These are phyloP conservation scores for Melocanna baccifera DNA, from an alignment of 176 grass and related monocot species.

Conservation along the genomic window DNA sequence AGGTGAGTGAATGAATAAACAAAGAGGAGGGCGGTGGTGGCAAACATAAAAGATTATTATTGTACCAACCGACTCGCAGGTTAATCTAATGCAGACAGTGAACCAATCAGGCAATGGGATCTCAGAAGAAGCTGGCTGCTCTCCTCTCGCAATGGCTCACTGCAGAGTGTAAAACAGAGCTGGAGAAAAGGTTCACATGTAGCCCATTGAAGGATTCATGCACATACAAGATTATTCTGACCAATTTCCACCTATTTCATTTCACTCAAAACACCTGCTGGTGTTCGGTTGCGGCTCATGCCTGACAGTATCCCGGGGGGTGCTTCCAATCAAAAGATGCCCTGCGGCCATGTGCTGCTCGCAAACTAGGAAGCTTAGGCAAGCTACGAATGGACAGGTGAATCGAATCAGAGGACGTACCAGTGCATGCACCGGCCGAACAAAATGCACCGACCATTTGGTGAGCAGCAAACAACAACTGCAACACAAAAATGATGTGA, in stretches of 20 bases:
- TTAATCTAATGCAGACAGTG: background rate
- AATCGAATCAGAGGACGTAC: background rate
- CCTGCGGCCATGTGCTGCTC: conserved; percentile 34
- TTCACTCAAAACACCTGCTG: background rate
- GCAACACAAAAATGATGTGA: background rate
- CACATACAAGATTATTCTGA: conserved; percentile 4
- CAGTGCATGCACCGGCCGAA: conserved; percentile 13
- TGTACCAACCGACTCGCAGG: background rate
- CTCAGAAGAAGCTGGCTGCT: conserved; percentile 13
- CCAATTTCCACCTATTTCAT: background rate
- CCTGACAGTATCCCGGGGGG: background rate
- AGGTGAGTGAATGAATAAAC: background rate
- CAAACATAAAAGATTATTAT: conserved; percentile 34
- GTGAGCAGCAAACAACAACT: background rate
- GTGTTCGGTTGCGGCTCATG: conserved; percentile 34
- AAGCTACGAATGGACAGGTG: background rate
- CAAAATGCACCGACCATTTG: conserved; percentile 29
- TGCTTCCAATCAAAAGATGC: conserved; percentile 24
- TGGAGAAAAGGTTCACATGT: conserved; percentile 29
- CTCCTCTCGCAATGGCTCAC: background rate
- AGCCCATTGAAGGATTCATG: background rate
- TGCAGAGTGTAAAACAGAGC: background rate
- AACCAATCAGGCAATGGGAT: conserved; percentile 1
- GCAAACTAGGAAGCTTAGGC: background rate
- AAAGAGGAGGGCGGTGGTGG: background rate